Base-by-base conservation (phyloP, 345 rosid species). In the Microthlaspi erraticum region DNA sequence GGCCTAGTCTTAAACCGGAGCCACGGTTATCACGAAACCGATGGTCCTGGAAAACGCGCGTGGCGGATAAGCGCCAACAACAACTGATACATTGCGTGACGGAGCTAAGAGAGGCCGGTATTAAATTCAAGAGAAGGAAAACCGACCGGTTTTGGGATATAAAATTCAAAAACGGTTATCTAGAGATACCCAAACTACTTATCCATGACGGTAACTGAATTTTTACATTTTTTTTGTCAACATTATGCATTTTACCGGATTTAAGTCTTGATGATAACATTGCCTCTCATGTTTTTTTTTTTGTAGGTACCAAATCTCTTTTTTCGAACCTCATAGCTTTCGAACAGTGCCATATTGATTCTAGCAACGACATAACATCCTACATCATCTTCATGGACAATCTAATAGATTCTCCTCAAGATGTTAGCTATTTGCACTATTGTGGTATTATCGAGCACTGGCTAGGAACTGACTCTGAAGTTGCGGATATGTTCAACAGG, bases 131-230 rank as follows among this genome's bases (percentile, higher is more conserved):
- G 85, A 81, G 74, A 58, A 74, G 86, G 78, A 86, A 81, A 79
- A 90, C 97, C 0, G 93, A 87, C 77, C 78, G 89, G 39, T 88
- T 93, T 79, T 93, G 97, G 97, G 92, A 90, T 76, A 79, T 93
- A 8, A 61, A 70, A 44, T 90, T 93, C 81, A 61, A 81, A 64
- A 80, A 85, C 4, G 98, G 98, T n/a, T 79, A 78, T 26, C 83
- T 93, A 3, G 45, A 67, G 63, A 83, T 93, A 56, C 98, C 97
- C 1, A 78, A 94, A 45, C 83, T 93, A 53, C 78, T 93, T 43
- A 82, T 91, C 71, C 98, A 88, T 49, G 96, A 92, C 10, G 94
- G 98, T 70, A 49, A 68, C 0, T 44, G 36, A 50, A 0, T 39
- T 52, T 5, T n/a, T 14, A 38, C 7, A 5, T 32, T 32, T n/a